phyloP scores from a whole-genome alignment of 148 eudicot species.

The Arbutus unedo region DNA sequence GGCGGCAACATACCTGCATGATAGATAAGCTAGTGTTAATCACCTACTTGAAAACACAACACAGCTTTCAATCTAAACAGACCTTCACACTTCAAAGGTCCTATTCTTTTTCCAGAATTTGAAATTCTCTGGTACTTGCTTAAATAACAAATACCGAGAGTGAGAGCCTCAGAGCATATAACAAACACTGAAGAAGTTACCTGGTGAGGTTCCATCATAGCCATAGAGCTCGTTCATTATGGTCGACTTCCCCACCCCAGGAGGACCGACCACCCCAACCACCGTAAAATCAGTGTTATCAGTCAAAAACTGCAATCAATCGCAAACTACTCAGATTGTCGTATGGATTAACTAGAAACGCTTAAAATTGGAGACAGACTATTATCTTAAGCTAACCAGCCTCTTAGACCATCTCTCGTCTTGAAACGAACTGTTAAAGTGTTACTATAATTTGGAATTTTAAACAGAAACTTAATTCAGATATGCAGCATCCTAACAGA shows the following conservation, averaged over 20 bases:
- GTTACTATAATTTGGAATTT: background rate
- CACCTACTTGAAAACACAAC: background rate
- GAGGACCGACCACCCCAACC: slow-evolving; percentile 85
- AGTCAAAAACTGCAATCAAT: slow-evolving; percentile 64
- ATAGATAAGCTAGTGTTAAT: background rate
- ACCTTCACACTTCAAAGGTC: background rate
- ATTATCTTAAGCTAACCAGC: background rate
- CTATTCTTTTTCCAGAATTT: background rate
- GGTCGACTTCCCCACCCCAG: slow-evolving; percentile 86
- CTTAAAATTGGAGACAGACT: background rate
- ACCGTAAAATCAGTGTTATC: slow-evolving; percentile 93
- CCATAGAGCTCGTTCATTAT: slow-evolving; percentile 86
- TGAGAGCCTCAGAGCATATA: background rate
- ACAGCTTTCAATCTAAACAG: background rate
- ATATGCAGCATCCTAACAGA: too few relatives aligned
- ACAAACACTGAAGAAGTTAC: slow-evolving; percentile 24
- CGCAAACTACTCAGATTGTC: background rate
- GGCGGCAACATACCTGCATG: slow-evolving; percentile 84
- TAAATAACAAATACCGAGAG: background rate
- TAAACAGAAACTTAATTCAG: too few relatives aligned
- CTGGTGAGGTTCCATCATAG: slow-evolving; percentile 75
- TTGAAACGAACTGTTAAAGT: background rate
- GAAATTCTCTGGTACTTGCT: background rate
- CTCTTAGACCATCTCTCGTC: background rate
- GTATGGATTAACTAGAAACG: background rate